Conservation (phyloP, 2,329 filamentous ascomycete genomes). For the Colletotrichum falcatum region DNA sequence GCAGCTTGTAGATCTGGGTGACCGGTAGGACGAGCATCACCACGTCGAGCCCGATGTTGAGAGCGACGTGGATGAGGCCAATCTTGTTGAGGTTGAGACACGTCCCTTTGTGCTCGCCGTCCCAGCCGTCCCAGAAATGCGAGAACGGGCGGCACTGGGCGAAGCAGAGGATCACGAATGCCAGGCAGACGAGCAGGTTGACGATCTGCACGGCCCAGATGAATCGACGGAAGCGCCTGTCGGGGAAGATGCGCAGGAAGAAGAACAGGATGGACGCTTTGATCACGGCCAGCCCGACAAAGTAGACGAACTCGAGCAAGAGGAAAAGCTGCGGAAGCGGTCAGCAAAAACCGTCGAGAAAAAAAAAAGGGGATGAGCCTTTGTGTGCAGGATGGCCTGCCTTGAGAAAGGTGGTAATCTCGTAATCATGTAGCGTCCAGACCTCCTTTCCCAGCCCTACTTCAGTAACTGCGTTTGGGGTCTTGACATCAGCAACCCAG, state of each 20-base stretch:
- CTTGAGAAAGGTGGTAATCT: constrained; percentile 47
- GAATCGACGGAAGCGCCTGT: constrained; percentile 22
- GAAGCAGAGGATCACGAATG: constrained; percentile 4
- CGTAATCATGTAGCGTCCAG: constrained; percentile 48
- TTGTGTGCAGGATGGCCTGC: constrained; percentile 41
- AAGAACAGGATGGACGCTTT: constrained; percentile 50
- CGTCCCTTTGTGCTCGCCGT: neutral
- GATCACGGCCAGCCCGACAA: constrained; percentile 46
- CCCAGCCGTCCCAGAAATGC: constrained; percentile 11
- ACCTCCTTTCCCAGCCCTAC: constrained; percentile 52
- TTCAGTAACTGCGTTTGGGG: constrained; percentile 43
- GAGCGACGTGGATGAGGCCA: constrained; percentile 7
- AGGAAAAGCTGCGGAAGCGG: constrained; percentile 44
- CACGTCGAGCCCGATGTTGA: constrained; percentile 44
- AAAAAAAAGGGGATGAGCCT: neutral
- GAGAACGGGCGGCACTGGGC: constrained; percentile 9
- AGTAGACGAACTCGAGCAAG: constrained; percentile 48
- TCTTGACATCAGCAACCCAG: constrained; percentile 39
- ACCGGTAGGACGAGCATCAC: constrained; percentile 43
- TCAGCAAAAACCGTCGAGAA: neutral
- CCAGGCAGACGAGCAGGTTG: neutral
- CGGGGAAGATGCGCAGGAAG: constrained; percentile 49
- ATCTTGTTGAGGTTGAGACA: constrained; percentile 10
- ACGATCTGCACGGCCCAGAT: constrained; percentile 1
- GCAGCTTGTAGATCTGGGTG: constrained; percentile 39